phyloP scores from a whole-genome alignment of 2,329 filamentous ascomycete species.

The Decorospora gaudefroyi region DNA sequence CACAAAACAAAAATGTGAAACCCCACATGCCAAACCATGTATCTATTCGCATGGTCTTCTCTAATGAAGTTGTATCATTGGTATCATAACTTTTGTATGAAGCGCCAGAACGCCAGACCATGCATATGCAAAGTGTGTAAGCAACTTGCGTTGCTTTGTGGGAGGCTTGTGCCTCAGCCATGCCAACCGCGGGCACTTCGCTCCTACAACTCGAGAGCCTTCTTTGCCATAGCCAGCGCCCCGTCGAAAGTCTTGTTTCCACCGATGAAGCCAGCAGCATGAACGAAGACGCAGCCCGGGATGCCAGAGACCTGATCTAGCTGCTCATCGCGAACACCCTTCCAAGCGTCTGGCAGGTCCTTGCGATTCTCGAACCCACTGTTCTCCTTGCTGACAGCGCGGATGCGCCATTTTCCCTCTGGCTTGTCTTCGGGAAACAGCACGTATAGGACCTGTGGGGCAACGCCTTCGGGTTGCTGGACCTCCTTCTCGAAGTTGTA shows the following conservation, averaged over 20 bases:
- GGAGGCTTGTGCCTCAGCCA: background rate
- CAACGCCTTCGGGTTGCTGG: slow-evolving; percentile 47
- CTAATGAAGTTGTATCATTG: slow-evolving; percentile 26
- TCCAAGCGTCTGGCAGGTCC: slow-evolving; percentile 87
- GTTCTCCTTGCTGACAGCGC: slow-evolving; percentile 82
- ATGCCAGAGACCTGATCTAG: slow-evolving; percentile 73
- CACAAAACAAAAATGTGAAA: background rate
- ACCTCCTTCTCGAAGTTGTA: slow-evolving; percentile 76
- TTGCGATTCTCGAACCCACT: slow-evolving; percentile 92
- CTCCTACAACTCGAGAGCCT: slow-evolving; percentile 61
- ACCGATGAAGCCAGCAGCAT: slow-evolving; percentile 94
- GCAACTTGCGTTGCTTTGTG: slow-evolving; percentile 20
- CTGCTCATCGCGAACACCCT: slow-evolving; percentile 84
- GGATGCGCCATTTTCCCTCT: slow-evolving; percentile 87
- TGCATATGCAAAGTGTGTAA: slow-evolving; percentile 30
- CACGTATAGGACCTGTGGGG: slow-evolving; percentile 76
- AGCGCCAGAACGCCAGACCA: slow-evolving; percentile 37
- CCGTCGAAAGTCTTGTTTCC: slow-evolving; percentile 92
- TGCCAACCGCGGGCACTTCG: no score
- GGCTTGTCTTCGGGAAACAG: slow-evolving; percentile 82
- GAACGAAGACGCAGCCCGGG: slow-evolving; percentile 83
- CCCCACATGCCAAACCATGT: slow-evolving; percentile 2
- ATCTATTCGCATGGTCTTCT: slow-evolving; percentile 10
- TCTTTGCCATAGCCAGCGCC: slow-evolving; percentile 80
- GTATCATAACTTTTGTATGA: slow-evolving; percentile 36